Evolutionary conservation across 2,329 filamentous ascomycete genomes (phyloP).

Genomic region (Cyclaneusma minus): DNA sequence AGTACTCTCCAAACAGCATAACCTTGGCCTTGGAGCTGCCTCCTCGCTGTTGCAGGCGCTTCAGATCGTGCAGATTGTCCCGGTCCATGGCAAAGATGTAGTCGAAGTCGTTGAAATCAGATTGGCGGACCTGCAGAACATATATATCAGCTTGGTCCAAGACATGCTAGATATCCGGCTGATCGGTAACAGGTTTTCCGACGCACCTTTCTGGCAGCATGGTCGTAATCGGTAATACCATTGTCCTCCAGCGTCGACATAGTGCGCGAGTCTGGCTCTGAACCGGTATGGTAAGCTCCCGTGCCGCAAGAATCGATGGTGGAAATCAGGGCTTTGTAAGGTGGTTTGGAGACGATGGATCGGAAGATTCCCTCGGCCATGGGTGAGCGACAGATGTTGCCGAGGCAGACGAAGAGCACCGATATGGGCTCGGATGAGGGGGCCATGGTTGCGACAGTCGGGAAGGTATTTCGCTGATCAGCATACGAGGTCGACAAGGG

Average conservation of each 20-base stretch:
- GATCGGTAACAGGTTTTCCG: no score
- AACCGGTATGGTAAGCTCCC: constrained; percentile 66
- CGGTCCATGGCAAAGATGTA: constrained; percentile 94
- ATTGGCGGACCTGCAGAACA: constrained; percentile 31
- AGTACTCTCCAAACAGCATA: constrained; percentile 73
- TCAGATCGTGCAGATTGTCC: constrained; percentile 59
- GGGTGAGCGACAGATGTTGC: constrained; percentile 87
- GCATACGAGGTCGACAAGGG: no score
- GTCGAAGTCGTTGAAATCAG: constrained; percentile 75
- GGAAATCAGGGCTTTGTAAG: constrained; percentile 42
- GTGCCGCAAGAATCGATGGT: constrained; percentile 83
- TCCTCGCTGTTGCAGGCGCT: constrained; percentile 37
- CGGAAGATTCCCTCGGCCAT: constrained; percentile 95
- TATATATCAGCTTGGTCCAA: no score
- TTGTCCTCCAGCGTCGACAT: constrained; percentile 61
- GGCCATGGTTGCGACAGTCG: constrained; percentile 7
- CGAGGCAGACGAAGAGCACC: constrained; percentile 88
- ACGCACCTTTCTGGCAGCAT: constrained; percentile 59
- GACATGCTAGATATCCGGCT: no score
- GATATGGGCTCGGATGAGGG: constrained; percentile 30
- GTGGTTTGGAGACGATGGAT: constrained; percentile 44
- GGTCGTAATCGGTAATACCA: constrained; percentile 62
- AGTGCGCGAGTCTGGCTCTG: constrained; percentile 67
- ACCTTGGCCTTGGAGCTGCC: constrained; percentile 46
- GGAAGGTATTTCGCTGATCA: constrained; percentile 3